A percentile compares a stretch with the other conserved stretches of the same genome.
These are phyloP conservation scores for Capronia americana DNA, from an alignment of 2,329 filamentous ascomycete genomes.

Conservation along the genomic window DNA sequence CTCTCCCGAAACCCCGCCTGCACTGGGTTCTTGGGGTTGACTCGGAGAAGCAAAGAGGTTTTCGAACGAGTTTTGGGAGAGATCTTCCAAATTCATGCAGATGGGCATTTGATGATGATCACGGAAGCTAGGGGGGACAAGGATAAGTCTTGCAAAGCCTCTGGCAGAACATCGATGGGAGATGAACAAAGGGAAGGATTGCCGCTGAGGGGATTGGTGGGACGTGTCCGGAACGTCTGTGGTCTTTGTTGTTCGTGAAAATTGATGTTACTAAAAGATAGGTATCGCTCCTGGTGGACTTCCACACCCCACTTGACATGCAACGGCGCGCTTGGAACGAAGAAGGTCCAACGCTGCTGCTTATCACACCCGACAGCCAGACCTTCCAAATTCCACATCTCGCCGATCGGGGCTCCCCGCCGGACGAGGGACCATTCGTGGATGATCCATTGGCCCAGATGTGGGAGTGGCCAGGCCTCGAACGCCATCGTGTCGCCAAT, in stretches of 20 bases:
- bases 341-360: conserved; percentile 52
- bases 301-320: conserved; percentile 44
- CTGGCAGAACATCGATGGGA: too few species aligned
- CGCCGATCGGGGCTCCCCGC: conserved; percentile 39
- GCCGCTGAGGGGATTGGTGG: too few species aligned
- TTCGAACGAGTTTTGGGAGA: not conserved
- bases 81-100: conserved; percentile 6
- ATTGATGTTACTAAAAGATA: conserved; percentile 26
- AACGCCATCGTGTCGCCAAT: conserved; percentile 18
- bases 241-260: too few species aligned
- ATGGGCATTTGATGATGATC: not conserved
- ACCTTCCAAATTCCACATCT: conserved; percentile 47
- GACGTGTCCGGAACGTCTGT: too few species aligned
- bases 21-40: not conserved
- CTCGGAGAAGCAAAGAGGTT: not conserved
- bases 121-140: too few species aligned
- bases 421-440: conserved; percentile 36
- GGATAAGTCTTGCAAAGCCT: too few species aligned
- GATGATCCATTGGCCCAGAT: conserved; percentile 28
- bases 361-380: conserved; percentile 46
- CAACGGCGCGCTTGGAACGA: conserved; percentile 55
- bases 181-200: too few species aligned
- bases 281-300: conserved; percentile 35
- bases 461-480: conserved; percentile 28
- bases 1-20: not conserved